Evolutionary conservation across 2,329 filamentous ascomycete genomes (phyloP).

Genomic region (Sclerotinia nivalis): DNA sequence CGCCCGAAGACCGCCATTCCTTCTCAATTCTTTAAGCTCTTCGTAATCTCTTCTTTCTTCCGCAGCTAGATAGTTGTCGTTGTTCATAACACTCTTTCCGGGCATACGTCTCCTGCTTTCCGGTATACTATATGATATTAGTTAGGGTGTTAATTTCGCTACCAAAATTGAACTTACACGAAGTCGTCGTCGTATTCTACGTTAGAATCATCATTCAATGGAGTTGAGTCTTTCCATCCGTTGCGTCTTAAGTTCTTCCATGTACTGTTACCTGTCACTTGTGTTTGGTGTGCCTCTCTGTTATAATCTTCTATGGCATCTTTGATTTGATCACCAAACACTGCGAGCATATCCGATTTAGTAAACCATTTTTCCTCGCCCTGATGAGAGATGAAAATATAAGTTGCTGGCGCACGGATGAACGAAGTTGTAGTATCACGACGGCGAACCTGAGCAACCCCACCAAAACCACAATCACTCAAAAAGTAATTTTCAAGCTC

Average conservation of each 20-base stretch:
- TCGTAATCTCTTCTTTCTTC: neutral
- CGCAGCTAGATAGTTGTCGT: neutral
- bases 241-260: too few relatives aligned
- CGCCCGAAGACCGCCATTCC: too few relatives aligned
- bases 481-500: neutral
- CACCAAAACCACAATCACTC: neutral
- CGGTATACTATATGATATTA: neutral
- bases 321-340: neutral
- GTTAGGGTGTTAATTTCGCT: neutral
- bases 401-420: neutral
- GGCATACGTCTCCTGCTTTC: neutral
- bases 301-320: neutral
- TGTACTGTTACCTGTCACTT: neutral
- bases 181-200: neutral
- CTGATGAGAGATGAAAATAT: neutral
- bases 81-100: neutral
- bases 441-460: neutral
- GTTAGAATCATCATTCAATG: neutral
- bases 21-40: too few relatives aligned
- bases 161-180: neutral
- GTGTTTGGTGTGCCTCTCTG: neutral
- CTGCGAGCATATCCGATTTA: neutral
- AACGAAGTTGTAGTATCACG: neutral
- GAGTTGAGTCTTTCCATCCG: too few relatives aligned
- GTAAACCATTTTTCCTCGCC: neutral